Conservation (phyloP, 768 basidiomycete genomes). For the Rhizopogon rudus region DNA sequence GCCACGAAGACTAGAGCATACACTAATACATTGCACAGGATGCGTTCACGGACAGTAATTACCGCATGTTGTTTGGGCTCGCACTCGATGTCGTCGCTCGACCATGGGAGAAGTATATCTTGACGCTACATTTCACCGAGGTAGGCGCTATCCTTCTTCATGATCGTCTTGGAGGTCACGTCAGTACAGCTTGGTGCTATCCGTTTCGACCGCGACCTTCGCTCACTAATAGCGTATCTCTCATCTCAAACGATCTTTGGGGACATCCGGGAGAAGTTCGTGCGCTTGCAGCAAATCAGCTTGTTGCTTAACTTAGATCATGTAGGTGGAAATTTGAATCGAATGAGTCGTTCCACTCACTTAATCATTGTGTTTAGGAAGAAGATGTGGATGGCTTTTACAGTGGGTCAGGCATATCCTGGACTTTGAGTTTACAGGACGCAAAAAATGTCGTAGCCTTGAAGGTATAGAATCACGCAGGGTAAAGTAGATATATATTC, state of each 20-base stretch:
- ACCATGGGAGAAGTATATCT: conserved; percentile 91
- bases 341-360: neutral
- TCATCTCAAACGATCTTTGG: conserved; percentile 87
- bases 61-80: conserved; percentile 78
- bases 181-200: conserved; percentile 81
- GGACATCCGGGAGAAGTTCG: conserved; percentile 88
- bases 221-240: conserved; percentile 78
- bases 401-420: conserved; percentile 86
- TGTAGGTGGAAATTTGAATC: conserved; percentile 30
- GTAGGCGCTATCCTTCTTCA: conserved; percentile 32
- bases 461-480: conserved; percentile 27
- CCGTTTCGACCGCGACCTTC: conserved; percentile 89
- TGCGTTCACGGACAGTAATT: conserved; percentile 83
- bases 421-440: conserved; percentile 77
- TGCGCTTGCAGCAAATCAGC: conserved; percentile 88
- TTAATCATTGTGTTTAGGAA: conserved; percentile 45
- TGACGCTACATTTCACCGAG: conserved; percentile 83
- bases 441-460: conserved; percentile 65
- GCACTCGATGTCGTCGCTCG: conserved; percentile 85
- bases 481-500: conserved; percentile 4
- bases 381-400: conserved; percentile 96
- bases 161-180: neutral
- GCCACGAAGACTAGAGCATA: neutral
- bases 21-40: conserved; percentile 45
- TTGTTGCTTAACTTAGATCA: conserved; percentile 85